Evolutionary conservation across 2,329 filamentous ascomycete genomes (phyloP).

Genomic region (Verticillium dahliae): DNA sequence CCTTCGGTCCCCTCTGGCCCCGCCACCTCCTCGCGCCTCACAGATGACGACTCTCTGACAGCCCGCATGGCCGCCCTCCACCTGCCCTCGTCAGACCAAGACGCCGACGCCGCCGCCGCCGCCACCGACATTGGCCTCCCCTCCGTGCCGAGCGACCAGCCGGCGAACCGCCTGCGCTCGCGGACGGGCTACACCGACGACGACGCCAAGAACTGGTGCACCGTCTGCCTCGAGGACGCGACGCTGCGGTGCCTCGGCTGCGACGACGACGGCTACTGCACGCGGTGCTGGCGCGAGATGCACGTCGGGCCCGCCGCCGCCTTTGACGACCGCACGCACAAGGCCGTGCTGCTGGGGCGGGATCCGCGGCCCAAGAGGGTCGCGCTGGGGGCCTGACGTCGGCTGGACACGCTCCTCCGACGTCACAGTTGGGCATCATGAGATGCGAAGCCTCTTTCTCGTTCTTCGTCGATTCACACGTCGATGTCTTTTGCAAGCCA

Average conservation of each 20-base stretch:
- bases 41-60: constrained; percentile 31
- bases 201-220: constrained; percentile 72
- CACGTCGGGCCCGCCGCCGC: constrained; percentile 64
- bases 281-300: constrained; percentile 74
- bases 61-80: constrained; percentile 46
- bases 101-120: neutral
- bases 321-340: constrained; percentile 64
- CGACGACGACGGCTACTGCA: constrained; percentile 66
- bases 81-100: constrained; percentile 17
- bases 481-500: no score
- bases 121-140: constrained; percentile 28
- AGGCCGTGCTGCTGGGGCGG: constrained; percentile 53
- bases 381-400: neutral
- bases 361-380: constrained; percentile 24
- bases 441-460: no score
- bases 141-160: constrained; percentile 42
- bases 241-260: constrained; percentile 68
- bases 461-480: no score
- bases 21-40: constrained; percentile 25
- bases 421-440: no score
- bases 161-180: constrained; percentile 32
- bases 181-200: constrained; percentile 54
- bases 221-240: constrained; percentile 75
- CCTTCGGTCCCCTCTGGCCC: constrained; percentile 29
- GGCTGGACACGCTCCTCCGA: no score